A percentile compares a stretch with the other conserved stretches of the same genome.
Evolutionary conservation across 345 rosid species (phyloP).

Genomic region (Ailanthus altissimus): DNA sequence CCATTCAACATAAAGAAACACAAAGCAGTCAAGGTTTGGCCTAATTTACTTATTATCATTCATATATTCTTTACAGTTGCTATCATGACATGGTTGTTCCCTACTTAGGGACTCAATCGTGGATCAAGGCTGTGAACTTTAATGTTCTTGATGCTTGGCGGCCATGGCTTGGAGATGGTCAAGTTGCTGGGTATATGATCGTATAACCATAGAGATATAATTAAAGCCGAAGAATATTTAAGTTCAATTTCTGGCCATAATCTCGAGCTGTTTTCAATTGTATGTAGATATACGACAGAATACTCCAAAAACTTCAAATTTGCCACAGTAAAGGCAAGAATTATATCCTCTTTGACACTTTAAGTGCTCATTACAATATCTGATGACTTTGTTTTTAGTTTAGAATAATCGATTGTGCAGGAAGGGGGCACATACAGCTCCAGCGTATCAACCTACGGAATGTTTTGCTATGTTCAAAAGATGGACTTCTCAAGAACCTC

Average conservation of each 20-base stretch:
- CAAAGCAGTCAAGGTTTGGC: not conserved
- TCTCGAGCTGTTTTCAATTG: not conserved
- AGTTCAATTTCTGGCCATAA: not conserved
- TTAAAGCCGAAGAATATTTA: not conserved
- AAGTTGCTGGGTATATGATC: conserved; percentile 32
- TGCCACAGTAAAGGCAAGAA: conserved; percentile 37
- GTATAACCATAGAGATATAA: not conserved
- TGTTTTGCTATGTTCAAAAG: conserved; percentile 34
- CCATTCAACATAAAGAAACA: too few species aligned
- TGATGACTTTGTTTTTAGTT: not conserved
- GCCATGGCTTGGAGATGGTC: conserved; percentile 36
- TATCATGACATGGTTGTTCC: conserved; percentile 32
- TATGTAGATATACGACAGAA: conserved; percentile 21
- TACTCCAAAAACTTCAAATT: conserved; percentile 25
- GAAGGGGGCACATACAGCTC: conserved; percentile 39
- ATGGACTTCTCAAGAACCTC: conserved; percentile 26
- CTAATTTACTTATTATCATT: not conserved
- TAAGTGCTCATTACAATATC: not conserved
- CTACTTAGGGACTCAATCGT: conserved; percentile 28
- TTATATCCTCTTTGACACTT: too few species aligned
- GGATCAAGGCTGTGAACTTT: conserved; percentile 33
- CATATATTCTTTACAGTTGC: conserved; percentile 17
- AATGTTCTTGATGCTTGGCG: conserved; percentile 25
- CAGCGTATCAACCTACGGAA: conserved; percentile 31
- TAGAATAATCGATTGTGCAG: conserved; percentile 15